Base-by-base conservation (phyloP, 148 eudicot species). In the Fagopyrum homotropicum region DNA sequence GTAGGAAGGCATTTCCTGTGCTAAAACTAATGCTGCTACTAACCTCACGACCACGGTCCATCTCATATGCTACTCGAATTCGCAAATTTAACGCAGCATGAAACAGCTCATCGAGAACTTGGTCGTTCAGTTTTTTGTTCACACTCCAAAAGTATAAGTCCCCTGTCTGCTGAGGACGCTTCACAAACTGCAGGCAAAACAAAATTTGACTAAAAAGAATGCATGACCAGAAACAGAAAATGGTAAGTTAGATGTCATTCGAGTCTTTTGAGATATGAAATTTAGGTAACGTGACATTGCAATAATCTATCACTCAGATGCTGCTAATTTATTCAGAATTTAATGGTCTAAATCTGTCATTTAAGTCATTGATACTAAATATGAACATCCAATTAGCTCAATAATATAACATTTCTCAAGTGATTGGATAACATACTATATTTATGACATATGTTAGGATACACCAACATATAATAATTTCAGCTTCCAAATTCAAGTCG, bases 51-150 rank as follows among this genome's bases (percentile, higher is more conserved):
- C 82, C 89, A 75, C 80, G 87, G 26, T 89, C 97, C 52, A 80
- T 74, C 86, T 91, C 98, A 49, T 81, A 73, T 43, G 86, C 80
- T 69, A 52, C 59, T 44, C 98, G 84, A 22, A 93, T 59, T 74
- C 80, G 81, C 79, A 93, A 78, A 86, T 94, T 94, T 66, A 91
- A 84, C 54, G 89, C 97, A 80, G 93, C 88, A 81, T 94, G 98
- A 81, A 83, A 90, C 84, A 91, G 83, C 80, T 94, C 98, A 83
- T 94, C 93, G 75, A 94, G 78, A 85, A 91, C 84, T 72, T 84
- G 84, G 51, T 73, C 80, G 88, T 89, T 77, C 52, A 93, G 85
- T 56, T 78, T 60, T 71, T 83, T 83, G 77, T 87, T 87, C 60
- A 87, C 79, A 56, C 83, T 86, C 94, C 98, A 93, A 71, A 79